Evolutionary conservation across 1,139 yeast species (phyloP).

Genomic region (Pichia sp.): DNA sequence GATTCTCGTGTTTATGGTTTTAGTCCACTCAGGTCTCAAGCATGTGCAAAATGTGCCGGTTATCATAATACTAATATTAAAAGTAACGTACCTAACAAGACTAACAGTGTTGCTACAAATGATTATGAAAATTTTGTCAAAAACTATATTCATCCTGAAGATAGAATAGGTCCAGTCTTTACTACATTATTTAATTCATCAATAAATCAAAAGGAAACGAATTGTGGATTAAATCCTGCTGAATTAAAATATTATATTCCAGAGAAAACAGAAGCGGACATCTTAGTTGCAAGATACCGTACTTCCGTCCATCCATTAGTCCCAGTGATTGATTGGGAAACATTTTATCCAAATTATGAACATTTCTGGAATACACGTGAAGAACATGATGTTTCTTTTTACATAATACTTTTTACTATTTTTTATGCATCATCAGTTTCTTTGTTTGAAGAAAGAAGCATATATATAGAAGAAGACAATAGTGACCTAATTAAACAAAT

Average conservation of each 20-base stretch:
- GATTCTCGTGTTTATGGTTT: not conserved
- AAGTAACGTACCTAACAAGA: not conserved
- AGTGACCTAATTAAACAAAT: slow-evolving; percentile 2
- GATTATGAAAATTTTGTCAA: not conserved
- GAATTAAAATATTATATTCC: slow-evolving; percentile 16
- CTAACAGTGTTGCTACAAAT: not conserved
- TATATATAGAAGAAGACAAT: slow-evolving; percentile 1
- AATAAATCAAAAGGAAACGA: slow-evolving; percentile 7
- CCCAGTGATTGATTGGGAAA: slow-evolving; percentile 18
- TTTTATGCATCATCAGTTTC: slow-evolving; percentile 23
- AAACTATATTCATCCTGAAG: slow-evolving; percentile 7
- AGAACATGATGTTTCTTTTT: slow-evolving; percentile 14
- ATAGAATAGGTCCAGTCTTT: slow-evolving; percentile 18
- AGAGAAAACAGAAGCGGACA: slow-evolving; percentile 14
- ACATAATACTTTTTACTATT: slow-evolving; percentile 16
- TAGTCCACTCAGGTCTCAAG: not conserved
- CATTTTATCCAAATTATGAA: slow-evolving; percentile 18
- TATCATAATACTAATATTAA: not conserved
- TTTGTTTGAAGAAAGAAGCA: slow-evolving; percentile 18
- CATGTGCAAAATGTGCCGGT: not conserved
- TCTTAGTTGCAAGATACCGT: slow-evolving; percentile 17
- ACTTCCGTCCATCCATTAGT: slow-evolving; percentile 20
- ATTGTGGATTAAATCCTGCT: slow-evolving; percentile 8
- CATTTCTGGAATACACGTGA: slow-evolving; percentile 16
- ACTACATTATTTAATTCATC: slow-evolving; percentile 20